A percentile compares a stretch with the other conserved stretches of the same genome.
Conservation (phyloP, 2,329 filamentous ascomycete species). For the Hypoxylon sp. region DNA sequence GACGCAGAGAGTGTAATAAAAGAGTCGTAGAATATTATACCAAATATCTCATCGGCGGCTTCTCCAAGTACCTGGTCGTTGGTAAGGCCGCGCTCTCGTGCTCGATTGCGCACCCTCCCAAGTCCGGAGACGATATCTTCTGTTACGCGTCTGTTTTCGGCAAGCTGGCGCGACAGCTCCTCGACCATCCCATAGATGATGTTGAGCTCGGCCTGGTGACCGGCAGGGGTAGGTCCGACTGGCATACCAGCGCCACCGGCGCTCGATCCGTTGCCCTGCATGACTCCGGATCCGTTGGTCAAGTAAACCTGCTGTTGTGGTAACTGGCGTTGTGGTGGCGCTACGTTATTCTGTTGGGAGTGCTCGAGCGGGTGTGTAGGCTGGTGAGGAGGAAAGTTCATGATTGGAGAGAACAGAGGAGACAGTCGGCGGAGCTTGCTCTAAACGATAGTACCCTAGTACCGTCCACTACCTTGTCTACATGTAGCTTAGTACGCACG, state of each 20-base stretch:
- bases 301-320: constrained; percentile 20
- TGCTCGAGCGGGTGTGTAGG: constrained; percentile 10
- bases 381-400: constrained; percentile 25
- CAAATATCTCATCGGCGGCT: constrained; percentile 68
- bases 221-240: constrained; percentile 72
- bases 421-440: constrained; percentile 2
- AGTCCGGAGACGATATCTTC: constrained; percentile 74
- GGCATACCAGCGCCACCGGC: constrained; percentile 59
- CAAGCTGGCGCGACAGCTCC: constrained; percentile 72
- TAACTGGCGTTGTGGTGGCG: constrained; percentile 14
- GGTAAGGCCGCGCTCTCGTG: constrained; percentile 63
- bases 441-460: not conserved
- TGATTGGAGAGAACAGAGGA: constrained; percentile 22
- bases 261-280: constrained; percentile 51
- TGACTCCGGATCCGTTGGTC: constrained; percentile 40
- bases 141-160: constrained; percentile 71
- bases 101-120: constrained; percentile 70
- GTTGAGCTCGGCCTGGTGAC: constrained; percentile 76
- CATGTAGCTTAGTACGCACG: constrained; percentile 1
- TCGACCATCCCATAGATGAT: constrained; percentile 78
- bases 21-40: constrained; percentile 55
- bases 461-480: not conserved
- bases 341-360: constrained; percentile 18
- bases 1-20: not conserved
- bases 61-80: constrained; percentile 71